Evolutionary conservation across 768 basidiomycete species (phyloP).

Genomic region (Rubroboletus pulcherrimus): DNA sequence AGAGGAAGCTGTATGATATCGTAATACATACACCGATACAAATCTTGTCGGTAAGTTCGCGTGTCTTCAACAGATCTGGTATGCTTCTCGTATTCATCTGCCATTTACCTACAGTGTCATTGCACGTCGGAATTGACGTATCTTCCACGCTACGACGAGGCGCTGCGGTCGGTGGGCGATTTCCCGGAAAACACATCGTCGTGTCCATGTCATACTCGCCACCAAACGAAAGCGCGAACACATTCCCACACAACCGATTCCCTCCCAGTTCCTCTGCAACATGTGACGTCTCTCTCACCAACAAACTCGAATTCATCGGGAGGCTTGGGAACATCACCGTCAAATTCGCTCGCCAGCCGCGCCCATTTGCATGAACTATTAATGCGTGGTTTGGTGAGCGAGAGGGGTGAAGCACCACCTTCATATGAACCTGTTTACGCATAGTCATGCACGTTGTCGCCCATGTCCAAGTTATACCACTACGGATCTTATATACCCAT

Average conservation of each 20-base stretch:
- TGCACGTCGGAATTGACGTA: slow-evolving; percentile 78
- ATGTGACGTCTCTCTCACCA: slow-evolving; percentile 33
- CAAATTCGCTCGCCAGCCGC: slow-evolving; percentile 39
- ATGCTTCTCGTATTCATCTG: not conserved
- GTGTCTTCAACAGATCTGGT: not conserved
- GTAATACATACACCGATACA: slow-evolving; percentile 82
- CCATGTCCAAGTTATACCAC: not conserved
- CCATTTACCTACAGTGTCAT: slow-evolving; percentile 50
- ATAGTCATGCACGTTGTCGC: not conserved
- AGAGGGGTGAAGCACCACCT: slow-evolving; percentile 84
- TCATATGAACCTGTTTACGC: slow-evolving; percentile 10
- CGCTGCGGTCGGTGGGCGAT: slow-evolving; percentile 4
- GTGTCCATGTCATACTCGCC: slow-evolving; percentile 44
- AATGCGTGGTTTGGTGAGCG: slow-evolving; percentile 77
- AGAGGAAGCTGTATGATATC: slow-evolving; percentile 82
- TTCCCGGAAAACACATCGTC: slow-evolving; percentile 9
- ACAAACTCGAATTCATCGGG: slow-evolving; percentile 27
- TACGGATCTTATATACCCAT: not conserved
- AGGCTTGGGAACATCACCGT: not conserved
- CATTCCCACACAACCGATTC: not conserved
- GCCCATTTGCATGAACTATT: slow-evolving; percentile 70
- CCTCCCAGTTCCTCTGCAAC: slow-evolving; percentile 17
- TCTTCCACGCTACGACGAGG: slow-evolving; percentile 70
- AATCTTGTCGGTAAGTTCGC: slow-evolving; percentile 71
- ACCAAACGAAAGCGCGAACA: slow-evolving; percentile 11